Evolutionary conservation across 2,329 filamentous ascomycete genomes (phyloP).

Genomic region (Geosmithia flava): DNA sequence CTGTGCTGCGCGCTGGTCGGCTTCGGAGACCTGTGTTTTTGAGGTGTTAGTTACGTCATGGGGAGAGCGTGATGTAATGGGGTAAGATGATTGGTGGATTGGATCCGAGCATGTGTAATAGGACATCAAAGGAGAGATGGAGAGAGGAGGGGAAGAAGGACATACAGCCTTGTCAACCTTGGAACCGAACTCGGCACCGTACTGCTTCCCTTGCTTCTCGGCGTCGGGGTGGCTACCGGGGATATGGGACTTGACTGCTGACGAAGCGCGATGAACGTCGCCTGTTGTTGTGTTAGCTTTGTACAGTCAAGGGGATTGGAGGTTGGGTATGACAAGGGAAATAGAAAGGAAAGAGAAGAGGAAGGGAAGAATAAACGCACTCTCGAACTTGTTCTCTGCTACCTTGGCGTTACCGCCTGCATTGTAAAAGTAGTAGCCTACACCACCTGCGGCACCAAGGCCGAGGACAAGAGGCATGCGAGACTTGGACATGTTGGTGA

Average conservation of each 20-base stretch:
- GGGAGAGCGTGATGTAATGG: no score
- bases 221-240: constrained; percentile 49
- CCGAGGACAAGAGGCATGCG: constrained; percentile 40
- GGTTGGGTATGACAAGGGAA: no score
- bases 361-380: constrained; percentile 35
- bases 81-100: not conserved
- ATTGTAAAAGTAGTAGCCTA: constrained; percentile 84
- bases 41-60: not conserved
- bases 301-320: no score
- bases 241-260: constrained; percentile 53
- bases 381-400: constrained; percentile 78
- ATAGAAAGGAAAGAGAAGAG: not conserved
- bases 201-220: constrained; percentile 47
- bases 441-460: constrained; percentile 50
- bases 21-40: constrained; percentile 31
- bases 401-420: constrained; percentile 71
- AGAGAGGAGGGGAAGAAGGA: constrained; percentile 7
- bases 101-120: no score
- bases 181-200: constrained; percentile 37
- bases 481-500: constrained; percentile 31
- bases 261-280: constrained; percentile 59
- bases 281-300: no score
- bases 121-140: no score
- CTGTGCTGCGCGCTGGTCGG: constrained; percentile 48
- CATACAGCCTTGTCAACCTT: constrained; percentile 60